Evolutionary conservation across 176 grass and related monocot genomes (phyloP).

Genomic region (Oryza rufipogon): DNA sequence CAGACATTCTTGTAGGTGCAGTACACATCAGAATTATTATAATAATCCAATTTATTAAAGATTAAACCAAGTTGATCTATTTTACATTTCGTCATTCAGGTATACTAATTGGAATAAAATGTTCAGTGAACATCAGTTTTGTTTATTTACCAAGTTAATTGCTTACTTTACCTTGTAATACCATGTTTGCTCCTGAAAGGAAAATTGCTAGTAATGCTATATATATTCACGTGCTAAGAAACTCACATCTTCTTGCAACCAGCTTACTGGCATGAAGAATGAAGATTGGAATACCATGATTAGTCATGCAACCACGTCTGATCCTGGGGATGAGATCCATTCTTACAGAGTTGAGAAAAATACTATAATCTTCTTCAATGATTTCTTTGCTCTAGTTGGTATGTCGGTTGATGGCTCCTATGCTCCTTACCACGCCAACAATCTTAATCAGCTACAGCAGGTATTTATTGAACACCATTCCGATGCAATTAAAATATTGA

Average conservation of each 20-base stretch:
- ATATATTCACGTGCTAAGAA: neutral
- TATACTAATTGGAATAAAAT: neutral
- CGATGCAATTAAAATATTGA: neutral
- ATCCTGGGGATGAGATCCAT: slow-evolving; percentile 13
- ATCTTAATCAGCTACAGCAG: neutral
- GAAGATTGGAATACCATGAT: slow-evolving; percentile 7
- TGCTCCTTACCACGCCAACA: neutral
- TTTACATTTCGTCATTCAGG: neutral
- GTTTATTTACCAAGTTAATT: neutral
- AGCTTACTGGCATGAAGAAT: slow-evolving; percentile 35
- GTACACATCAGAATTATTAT: neutral
- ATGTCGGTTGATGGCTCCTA: neutral
- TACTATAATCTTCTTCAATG: slow-evolving; percentile 15
- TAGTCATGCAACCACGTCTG: neutral
- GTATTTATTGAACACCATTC: neutral
- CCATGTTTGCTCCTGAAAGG: neutral
- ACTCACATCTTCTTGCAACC: neutral
- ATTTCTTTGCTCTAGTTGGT: slow-evolving; percentile 14
- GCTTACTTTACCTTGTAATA: neutral
- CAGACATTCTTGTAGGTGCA: neutral
- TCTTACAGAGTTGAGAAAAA: neutral
- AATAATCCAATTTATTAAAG: neutral
- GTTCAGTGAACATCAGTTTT: neutral
- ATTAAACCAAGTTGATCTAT: neutral
- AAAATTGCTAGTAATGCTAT: neutral